These are phyloP conservation scores for Yarrowia divulgata DNA, from an alignment of 805 yeast genomes.

Conservation along the genomic window DNA sequence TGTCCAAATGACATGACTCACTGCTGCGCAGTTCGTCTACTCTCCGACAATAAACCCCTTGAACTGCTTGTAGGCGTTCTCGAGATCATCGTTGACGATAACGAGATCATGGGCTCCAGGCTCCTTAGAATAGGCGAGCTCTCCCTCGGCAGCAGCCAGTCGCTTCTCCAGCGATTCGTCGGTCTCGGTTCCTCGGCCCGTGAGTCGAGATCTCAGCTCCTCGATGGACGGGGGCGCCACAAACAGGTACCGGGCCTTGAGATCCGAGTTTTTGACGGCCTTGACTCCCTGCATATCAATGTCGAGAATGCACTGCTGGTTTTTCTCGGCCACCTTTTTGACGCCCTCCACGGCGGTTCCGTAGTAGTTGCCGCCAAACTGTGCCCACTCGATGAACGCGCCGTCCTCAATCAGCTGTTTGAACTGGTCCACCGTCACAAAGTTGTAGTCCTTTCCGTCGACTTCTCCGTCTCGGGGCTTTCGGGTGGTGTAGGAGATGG, in stretches of 20 bases:
- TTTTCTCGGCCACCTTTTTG: constrained; percentile 62
- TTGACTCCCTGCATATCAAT: constrained; percentile 99
- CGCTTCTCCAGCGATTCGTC: constrained; percentile 83
- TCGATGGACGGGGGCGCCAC: constrained; percentile 93
- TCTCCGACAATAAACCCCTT: constrained; percentile 59
- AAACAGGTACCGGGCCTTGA: constrained; percentile 86
- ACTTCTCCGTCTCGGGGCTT: constrained; percentile 89
- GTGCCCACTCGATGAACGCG: constrained; percentile 96
- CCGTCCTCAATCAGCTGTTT: constrained; percentile 72
- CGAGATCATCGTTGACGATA: constrained; percentile 90
- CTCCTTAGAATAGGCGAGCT: constrained; percentile 84
- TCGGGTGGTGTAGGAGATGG: constrained; percentile 93
- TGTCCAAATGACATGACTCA: background rate
- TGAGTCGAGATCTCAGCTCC: constrained; percentile 73
- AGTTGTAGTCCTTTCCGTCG: constrained; percentile 89
- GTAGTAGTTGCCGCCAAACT: constrained; percentile 95
- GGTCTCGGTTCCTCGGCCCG: constrained; percentile 94
- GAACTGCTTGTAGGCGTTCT: constrained; percentile 82
- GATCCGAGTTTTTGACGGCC: constrained; percentile 79
- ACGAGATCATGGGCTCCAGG: constrained; percentile 87
- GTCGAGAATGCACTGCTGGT: constrained; percentile 87
- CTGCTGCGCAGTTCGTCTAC: background rate
- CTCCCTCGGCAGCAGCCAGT: constrained; percentile 84
- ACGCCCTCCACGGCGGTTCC: constrained; percentile 93
- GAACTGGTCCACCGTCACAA: constrained; percentile 80